Conservation (phyloP, 2,329 filamentous ascomycete genomes). For the Microthyrium microscopicum region DNA sequence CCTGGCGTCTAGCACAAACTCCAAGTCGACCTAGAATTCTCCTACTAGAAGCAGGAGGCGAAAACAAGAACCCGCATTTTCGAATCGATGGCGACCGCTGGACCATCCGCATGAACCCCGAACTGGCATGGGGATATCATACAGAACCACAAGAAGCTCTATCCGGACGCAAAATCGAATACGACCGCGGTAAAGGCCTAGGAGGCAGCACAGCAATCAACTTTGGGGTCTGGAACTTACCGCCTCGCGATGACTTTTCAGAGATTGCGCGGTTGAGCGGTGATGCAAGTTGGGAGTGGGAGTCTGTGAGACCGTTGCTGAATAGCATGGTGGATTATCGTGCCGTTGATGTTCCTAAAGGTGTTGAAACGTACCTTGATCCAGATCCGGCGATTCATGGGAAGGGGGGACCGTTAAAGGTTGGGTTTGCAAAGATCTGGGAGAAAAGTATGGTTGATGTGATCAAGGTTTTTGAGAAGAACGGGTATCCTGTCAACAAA, state of each 20-base stretch:
- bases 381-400: background rate
- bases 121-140: constrained; percentile 34
- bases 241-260: constrained; percentile 43
- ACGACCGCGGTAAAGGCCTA: constrained; percentile 29
- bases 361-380: no score
- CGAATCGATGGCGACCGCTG: constrained; percentile 37
- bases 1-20: constrained; percentile 2
- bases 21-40: background rate
- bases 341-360: no score
- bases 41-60: constrained; percentile 1
- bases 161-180: constrained; percentile 21
- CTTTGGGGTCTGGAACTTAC: constrained; percentile 33
- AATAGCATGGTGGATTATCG: constrained; percentile 2
- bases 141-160: constrained; percentile 23
- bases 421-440: no score
- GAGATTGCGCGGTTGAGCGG: constrained; percentile 39
- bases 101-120: constrained; percentile 25
- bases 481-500: background rate
- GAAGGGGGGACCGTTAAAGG: no score
- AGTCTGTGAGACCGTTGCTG: constrained; percentile 26
- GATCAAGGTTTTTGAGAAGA: background rate
- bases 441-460: background rate
- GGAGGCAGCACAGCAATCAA: constrained; percentile 30
- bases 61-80: constrained; percentile 1
- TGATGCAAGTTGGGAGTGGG: constrained; percentile 40